Evolutionary conservation across 306 rosid species (phyloP).

Genomic region (Cicer judaicum): DNA sequence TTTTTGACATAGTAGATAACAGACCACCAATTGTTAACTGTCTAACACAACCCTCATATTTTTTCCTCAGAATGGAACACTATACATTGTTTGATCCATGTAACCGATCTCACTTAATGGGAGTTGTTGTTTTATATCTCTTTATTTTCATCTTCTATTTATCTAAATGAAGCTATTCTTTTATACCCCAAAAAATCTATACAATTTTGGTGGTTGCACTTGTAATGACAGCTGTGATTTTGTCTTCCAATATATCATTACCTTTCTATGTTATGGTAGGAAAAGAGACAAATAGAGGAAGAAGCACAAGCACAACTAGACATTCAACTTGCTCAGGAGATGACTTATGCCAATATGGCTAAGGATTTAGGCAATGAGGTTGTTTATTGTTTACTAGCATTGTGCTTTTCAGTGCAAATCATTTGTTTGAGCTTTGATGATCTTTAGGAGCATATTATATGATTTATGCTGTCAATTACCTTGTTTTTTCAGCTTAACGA

Average conservation of each 20-base stretch:
- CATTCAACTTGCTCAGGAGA: constrained; percentile 73
- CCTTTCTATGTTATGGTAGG: constrained; percentile 55
- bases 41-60: not conserved
- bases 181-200: not conserved
- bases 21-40: not conserved
- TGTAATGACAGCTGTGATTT: constrained; percentile 1
- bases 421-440: constrained; percentile 29
- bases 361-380: constrained; percentile 75
- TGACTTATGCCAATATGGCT: constrained; percentile 74
- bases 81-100: constrained; percentile 5
- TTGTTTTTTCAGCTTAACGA: constrained; percentile 64
- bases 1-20: too few relatives aligned
- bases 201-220: constrained; percentile 14
- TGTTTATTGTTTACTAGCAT: constrained; percentile 41
- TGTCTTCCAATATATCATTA: not conserved
- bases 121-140: not conserved
- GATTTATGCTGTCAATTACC: constrained; percentile 41
- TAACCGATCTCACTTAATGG: not conserved
- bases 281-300: constrained; percentile 68
- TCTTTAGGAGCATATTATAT: constrained; percentile 27
- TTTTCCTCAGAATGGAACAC: not conserved
- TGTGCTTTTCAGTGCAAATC: constrained; percentile 32
- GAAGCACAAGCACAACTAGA: constrained; percentile 64
- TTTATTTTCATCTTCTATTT: constrained; percentile 12
- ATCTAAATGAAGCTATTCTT: constrained; percentile 5